Conservation (phyloP, 2,329 filamentous ascomycete species). For the Kalmusia sp. region DNA sequence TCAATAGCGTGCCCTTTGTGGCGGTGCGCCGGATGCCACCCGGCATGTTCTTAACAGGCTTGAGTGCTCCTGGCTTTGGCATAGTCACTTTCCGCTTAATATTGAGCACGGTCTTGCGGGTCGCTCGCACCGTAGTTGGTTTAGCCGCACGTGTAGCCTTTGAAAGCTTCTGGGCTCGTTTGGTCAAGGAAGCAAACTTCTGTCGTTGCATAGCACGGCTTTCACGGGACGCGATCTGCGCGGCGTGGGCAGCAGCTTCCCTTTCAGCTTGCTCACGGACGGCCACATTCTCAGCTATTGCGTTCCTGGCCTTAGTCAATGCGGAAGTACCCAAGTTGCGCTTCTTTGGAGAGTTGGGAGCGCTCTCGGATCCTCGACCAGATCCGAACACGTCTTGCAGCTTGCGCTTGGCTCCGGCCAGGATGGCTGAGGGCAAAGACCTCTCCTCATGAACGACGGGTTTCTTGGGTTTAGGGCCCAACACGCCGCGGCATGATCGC, state of each 20-base stretch:
- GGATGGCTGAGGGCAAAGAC: slow-evolving; percentile 34
- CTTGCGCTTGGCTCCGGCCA: slow-evolving; percentile 45
- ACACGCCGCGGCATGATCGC: slow-evolving; percentile 65
- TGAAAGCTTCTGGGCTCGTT: slow-evolving; percentile 14
- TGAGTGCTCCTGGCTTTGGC: slow-evolving; percentile 27
- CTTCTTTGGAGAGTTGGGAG: slow-evolving; percentile 39
- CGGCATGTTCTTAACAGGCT: slow-evolving; percentile 24
- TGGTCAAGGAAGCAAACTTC: slow-evolving; percentile 15
- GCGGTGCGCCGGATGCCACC: slow-evolving; percentile 15
- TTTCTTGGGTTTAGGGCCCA: slow-evolving; percentile 64
- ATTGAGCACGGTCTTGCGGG: slow-evolving; percentile 31
- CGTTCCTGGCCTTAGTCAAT: slow-evolving; percentile 34
- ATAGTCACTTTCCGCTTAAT: slow-evolving; percentile 15
- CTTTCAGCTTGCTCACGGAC: slow-evolving; percentile 34
- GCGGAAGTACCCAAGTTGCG: slow-evolving; percentile 31
- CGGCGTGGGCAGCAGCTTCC: slow-evolving; percentile 34
- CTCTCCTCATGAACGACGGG: slow-evolving; percentile 40
- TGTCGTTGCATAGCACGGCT: slow-evolving; percentile 39
- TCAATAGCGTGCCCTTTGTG: slow-evolving; percentile 18
- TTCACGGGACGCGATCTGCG: slow-evolving; percentile 41
- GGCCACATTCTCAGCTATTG: slow-evolving; percentile 23
- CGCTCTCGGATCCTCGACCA: slow-evolving; percentile 29
- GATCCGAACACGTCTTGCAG: slow-evolving; percentile 36
- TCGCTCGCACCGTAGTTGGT: slow-evolving; percentile 22
- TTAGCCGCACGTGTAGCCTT: slow-evolving; percentile 13